These are phyloP conservation scores for Fusarium odoratissimum DNA, from an alignment of 2,329 filamentous ascomycete genomes.

Conservation along the genomic window DNA sequence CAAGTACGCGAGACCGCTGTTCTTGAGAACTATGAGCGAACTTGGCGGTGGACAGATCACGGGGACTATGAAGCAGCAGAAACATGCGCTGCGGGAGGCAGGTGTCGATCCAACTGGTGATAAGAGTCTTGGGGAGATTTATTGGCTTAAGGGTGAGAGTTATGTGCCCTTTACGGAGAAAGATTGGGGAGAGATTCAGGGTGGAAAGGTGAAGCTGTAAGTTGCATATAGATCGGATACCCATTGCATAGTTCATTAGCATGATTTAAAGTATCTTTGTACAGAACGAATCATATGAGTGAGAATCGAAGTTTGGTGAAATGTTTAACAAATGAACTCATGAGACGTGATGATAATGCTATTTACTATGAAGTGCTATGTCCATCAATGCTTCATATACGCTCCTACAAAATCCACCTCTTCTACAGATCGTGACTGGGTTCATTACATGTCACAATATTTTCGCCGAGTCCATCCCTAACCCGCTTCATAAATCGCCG, in stretches of 20 bases:
- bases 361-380: conserved; percentile 29
- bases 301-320: neutral
- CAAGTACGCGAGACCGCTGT: conserved; percentile 80
- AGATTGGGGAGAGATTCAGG: conserved; percentile 77
- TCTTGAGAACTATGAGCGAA: conserved; percentile 74
- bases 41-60: conserved; percentile 71
- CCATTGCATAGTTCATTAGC: conserved; percentile 3
- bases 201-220: conserved; percentile 77
- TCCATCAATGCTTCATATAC: conserved; percentile 31
- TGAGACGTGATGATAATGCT: conserved; percentile 21
- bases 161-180: conserved; percentile 75
- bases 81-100: conserved; percentile 75
- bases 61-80: conserved; percentile 91
- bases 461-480: conserved; percentile 27
- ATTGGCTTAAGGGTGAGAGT: conserved; percentile 72
- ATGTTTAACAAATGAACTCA: conserved; percentile 3
- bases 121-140: conserved; percentile 64
- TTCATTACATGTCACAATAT: conserved; percentile 41
- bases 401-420: conserved; percentile 33
- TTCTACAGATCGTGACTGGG: conserved; percentile 36
- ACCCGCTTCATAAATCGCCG: neutral
- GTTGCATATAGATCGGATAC: conserved; percentile 6
- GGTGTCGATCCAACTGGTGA: conserved; percentile 72
- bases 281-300: neutral
- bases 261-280: neutral